phyloP scores from a whole-genome alignment of 768 basidiomycete species.

The Suillus spraguei region DNA sequence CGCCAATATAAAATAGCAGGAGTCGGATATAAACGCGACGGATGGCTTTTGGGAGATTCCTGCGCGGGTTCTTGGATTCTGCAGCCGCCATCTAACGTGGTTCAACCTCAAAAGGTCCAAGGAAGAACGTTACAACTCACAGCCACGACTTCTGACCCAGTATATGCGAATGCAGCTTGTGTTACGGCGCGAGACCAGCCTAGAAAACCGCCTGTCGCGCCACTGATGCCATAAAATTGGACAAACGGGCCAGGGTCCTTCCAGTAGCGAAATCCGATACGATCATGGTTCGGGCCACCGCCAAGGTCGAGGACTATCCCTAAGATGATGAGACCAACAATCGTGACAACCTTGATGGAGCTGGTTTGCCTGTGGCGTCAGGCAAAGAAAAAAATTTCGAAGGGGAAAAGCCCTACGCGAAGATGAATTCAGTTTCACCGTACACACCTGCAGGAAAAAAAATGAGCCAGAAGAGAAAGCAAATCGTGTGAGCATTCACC shows the following conservation, averaged over 20 bases:
- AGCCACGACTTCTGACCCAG: slow-evolving; percentile 57
- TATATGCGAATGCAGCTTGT: slow-evolving; percentile 62
- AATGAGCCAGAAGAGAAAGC: neutral
- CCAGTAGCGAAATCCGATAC: slow-evolving; percentile 51
- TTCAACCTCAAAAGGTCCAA: slow-evolving; percentile 3
- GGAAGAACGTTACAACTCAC: slow-evolving; percentile 23
- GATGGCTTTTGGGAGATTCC: slow-evolving; percentile 44
- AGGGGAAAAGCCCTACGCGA: slow-evolving; percentile 29
- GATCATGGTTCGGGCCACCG: slow-evolving; percentile 55
- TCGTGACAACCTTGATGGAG: slow-evolving; percentile 55
- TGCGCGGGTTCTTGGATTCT: slow-evolving; percentile 53
- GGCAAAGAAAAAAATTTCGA: too few species aligned
- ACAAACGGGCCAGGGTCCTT: slow-evolving; percentile 60
- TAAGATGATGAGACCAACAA: slow-evolving; percentile 45
- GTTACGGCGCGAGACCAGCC: slow-evolving; percentile 54
- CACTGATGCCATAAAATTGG: slow-evolving; percentile 41
- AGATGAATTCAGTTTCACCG: slow-evolving; percentile 53
- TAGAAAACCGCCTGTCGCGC: slow-evolving; percentile 52
- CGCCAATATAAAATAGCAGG: slow-evolving; percentile 39
- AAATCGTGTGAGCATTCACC: slow-evolving; percentile 24
- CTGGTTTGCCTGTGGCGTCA: slow-evolving; percentile 22
- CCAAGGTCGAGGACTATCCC: slow-evolving; percentile 54
- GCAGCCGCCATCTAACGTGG: slow-evolving; percentile 42
- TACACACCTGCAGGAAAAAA: slow-evolving; percentile 35
- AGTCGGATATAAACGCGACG: slow-evolving; percentile 47